phyloP scores from a whole-genome alignment of 164 flowering plant species.

The Magnolia sinica region DNA sequence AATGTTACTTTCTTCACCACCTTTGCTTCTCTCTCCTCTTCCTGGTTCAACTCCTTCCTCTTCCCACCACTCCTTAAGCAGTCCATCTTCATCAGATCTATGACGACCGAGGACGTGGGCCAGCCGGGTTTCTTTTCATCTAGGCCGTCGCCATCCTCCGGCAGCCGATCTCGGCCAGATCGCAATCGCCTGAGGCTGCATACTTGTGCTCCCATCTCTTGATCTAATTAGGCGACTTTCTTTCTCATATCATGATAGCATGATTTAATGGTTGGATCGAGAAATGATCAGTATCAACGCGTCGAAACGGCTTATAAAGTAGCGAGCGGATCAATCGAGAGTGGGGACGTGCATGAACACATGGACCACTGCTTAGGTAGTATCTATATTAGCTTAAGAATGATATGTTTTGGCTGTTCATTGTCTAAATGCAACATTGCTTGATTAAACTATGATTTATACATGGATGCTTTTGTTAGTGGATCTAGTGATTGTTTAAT shows the following conservation, averaged over 20 bases:
- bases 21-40: background rate
- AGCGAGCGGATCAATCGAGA: constrained; percentile 12
- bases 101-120: background rate
- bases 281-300: constrained; percentile 6
- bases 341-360: background rate
- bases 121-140: background rate
- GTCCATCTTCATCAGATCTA: constrained; percentile 1
- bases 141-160: background rate
- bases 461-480: too few relatives aligned
- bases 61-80: constrained; percentile 6
- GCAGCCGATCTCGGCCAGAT: background rate
- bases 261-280: background rate
- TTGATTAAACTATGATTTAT: too few relatives aligned
- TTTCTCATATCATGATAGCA: background rate
- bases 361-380: background rate
- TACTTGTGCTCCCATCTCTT: constrained; percentile 18
- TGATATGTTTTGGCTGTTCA: background rate
- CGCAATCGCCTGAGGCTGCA: constrained; percentile 1
- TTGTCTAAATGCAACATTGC: too few relatives aligned
- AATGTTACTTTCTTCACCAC: constrained; percentile 17
- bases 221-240: background rate
- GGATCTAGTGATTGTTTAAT: too few relatives aligned
- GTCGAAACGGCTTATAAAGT: constrained; percentile 1
- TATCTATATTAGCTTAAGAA: background rate
- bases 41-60: constrained; percentile 11